Percentiles rank a stretch among this genome's conserved stretches.
These are phyloP conservation scores for Xylariaceae sp. DNA, from an alignment of 2,329 filamentous ascomycete species.

Conservation along the genomic window DNA sequence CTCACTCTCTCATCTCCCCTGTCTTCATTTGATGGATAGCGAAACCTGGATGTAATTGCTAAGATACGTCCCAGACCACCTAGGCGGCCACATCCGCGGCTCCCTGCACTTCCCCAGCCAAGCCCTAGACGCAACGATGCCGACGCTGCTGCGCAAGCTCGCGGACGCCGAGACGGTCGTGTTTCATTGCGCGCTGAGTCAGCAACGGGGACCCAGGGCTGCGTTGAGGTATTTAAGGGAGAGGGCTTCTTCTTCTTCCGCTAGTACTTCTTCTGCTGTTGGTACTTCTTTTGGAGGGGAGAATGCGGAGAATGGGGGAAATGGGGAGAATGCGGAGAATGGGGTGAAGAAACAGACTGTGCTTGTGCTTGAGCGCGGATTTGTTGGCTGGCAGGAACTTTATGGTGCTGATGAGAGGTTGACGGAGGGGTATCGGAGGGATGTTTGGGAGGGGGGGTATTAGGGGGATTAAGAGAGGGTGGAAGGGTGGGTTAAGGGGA, in stretches of 20 bases:
- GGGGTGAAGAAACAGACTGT: conserved; percentile 58
- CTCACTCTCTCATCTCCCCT: not conserved
- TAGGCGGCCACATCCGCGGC: conserved; percentile 82
- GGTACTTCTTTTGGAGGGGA: no score
- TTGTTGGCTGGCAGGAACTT: conserved; percentile 81
- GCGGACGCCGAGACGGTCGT: conserved; percentile 76
- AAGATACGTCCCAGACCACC: conserved; percentile 56
- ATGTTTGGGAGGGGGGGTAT: conserved; percentile 62
- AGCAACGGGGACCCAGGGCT: conserved; percentile 81
- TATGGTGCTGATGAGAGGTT: conserved; percentile 72
- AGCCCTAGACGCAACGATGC: conserved; percentile 69
- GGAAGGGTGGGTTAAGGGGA: no score
- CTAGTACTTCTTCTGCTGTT: no score
- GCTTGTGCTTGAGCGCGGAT: conserved; percentile 76
- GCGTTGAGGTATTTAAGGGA: conserved; percentile 75
- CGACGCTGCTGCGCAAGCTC: conserved; percentile 75
- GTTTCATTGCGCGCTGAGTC: conserved; percentile 90
- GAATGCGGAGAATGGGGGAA: conserved; percentile 37
- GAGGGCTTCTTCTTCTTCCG: conserved; percentile 31
- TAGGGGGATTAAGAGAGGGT: conserved; percentile 2
- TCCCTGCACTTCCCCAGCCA: conserved; percentile 70
- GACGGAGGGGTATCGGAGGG: conserved; percentile 78
- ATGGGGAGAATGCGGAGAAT: conserved; percentile 25
- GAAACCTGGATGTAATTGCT: no score
- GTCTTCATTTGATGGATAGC: no score